Evolutionary conservation across 2,329 filamentous ascomycete genomes (phyloP).

Genomic region (Colletotrichum lentis): DNA sequence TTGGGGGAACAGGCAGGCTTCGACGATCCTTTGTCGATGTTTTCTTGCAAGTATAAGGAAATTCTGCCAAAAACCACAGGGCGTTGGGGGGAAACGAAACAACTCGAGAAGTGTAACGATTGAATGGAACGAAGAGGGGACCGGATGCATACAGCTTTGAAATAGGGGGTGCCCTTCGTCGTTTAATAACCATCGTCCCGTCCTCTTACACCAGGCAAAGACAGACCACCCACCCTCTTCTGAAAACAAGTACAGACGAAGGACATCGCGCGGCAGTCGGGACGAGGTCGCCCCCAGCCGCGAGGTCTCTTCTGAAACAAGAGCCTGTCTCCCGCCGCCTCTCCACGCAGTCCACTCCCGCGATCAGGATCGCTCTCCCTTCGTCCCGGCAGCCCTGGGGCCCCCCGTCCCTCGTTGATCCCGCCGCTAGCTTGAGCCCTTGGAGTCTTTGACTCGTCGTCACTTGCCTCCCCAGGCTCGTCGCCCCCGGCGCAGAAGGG

Average conservation of each 20-base stretch:
- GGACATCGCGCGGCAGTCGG: conserved; percentile 27
- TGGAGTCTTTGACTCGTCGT: conserved; percentile 18
- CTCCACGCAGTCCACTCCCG: conserved; percentile 23
- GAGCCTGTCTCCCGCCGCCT: conserved; percentile 35
- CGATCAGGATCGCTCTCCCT: conserved; percentile 30
- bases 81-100: conserved; percentile 5
- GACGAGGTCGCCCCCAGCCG: conserved; percentile 33
- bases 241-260: conserved; percentile 29
- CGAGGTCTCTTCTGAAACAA: conserved; percentile 34
- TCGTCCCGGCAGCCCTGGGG: conserved; percentile 14
- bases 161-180: not conserved
- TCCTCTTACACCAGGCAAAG: not conserved
- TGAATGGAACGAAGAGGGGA: not conserved
- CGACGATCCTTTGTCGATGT: not conserved
- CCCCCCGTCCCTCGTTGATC: conserved; percentile 21
- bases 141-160: not conserved
- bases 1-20: not conserved
- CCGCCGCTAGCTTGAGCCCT: conserved; percentile 19
- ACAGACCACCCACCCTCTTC: not conserved
- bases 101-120: not conserved
- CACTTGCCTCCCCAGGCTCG: conserved; percentile 7
- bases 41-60: not conserved
- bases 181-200: conserved; percentile 15
- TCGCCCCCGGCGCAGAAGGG: conserved; percentile 15
- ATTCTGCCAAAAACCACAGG: not conserved